Evolutionary conservation across 768 basidiomycete species (phyloP).

Genomic region (Xerocomellus dryophilus): DNA sequence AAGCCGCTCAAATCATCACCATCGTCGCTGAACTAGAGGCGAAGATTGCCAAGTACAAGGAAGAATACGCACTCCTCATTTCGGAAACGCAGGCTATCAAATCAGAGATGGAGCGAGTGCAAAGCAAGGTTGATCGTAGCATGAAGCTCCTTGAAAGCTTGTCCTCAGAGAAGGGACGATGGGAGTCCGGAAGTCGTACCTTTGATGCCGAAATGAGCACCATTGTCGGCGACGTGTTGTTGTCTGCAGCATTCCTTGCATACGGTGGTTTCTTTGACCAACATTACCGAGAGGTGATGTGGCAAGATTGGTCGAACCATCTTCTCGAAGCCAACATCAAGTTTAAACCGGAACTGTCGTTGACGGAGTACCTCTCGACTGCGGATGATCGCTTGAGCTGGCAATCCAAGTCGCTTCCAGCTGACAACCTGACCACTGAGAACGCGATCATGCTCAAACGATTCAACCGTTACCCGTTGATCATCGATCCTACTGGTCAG

Average conservation of each 20-base stretch:
- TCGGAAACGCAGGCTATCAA: constrained; percentile 97
- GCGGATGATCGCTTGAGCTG: constrained; percentile 94
- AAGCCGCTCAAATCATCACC: constrained; percentile 82
- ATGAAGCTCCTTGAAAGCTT: constrained; percentile 93
- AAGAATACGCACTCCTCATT: constrained; percentile 95
- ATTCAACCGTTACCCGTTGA: constrained; percentile 95
- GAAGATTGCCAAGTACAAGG: constrained; percentile 92
- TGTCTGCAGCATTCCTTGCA: constrained; percentile 94
- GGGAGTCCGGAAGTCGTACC: constrained; percentile 92
- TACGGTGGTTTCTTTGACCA: constrained; percentile 99
- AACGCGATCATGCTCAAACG: constrained; percentile 99
- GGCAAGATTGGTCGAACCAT: constrained; percentile 92
- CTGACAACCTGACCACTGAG: constrained; percentile 93
- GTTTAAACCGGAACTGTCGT: constrained; percentile 87
- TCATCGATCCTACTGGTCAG: constrained; percentile 97
- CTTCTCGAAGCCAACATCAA: constrained; percentile 85
- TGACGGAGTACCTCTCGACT: constrained; percentile 94
- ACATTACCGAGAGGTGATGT: constrained; percentile 95
- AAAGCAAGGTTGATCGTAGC: constrained; percentile 94
- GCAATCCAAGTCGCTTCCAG: constrained; percentile 94
- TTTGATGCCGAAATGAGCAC: constrained; percentile 99
- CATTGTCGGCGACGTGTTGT: constrained; percentile 92
- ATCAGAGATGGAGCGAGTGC: constrained; percentile 95
- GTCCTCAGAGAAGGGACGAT: constrained; percentile 90
- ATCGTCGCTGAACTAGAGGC: constrained; percentile 92